phyloP scores from a whole-genome alignment of 2,329 filamentous ascomycete genomes.

The Raffaelea arxii region DNA sequence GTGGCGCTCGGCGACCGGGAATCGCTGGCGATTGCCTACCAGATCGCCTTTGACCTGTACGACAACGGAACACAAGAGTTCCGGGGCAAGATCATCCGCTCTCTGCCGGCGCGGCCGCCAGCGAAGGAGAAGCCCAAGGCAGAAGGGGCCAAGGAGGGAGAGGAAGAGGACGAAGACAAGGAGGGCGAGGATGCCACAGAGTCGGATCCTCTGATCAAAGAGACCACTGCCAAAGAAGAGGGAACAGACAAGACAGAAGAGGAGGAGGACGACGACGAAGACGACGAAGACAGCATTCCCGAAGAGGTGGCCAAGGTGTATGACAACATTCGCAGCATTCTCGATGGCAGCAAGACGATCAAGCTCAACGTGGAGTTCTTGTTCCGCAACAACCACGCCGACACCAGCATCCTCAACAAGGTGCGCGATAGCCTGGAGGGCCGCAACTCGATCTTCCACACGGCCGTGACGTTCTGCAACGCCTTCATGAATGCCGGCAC shows the following conservation, averaged over 20 bases:
- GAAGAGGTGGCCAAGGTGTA: slow-evolving; percentile 48
- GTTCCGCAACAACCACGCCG: slow-evolving; percentile 78
- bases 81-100: slow-evolving; percentile 75
- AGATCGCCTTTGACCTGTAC: slow-evolving; percentile 96
- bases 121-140: slow-evolving; percentile 24
- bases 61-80: slow-evolving; percentile 99
- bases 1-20: slow-evolving; percentile 69
- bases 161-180: slow-evolving; percentile 25
- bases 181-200: slow-evolving; percentile 29
- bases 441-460: slow-evolving; percentile 97
- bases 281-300: slow-evolving; percentile 14
- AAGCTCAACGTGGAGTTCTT: slow-evolving; percentile 93
- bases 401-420: slow-evolving; percentile 88
- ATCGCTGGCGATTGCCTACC: slow-evolving; percentile 81
- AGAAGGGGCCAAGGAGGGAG: slow-evolving; percentile 31
- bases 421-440: slow-evolving; percentile 92
- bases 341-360: slow-evolving; percentile 88
- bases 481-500: slow-evolving; percentile 99
- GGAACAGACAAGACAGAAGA: slow-evolving; percentile 43
- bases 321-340: slow-evolving; percentile 54
- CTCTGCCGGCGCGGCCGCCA: slow-evolving; percentile 51
- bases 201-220: slow-evolving; percentile 36
- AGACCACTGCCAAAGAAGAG: slow-evolving; percentile 25
- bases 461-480: slow-evolving; percentile 92
- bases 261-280: slow-evolving; percentile 20